These are phyloP conservation scores for Hypoxylon sp. DNA, from an alignment of 2,329 filamentous ascomycete genomes.

Conservation along the genomic window DNA sequence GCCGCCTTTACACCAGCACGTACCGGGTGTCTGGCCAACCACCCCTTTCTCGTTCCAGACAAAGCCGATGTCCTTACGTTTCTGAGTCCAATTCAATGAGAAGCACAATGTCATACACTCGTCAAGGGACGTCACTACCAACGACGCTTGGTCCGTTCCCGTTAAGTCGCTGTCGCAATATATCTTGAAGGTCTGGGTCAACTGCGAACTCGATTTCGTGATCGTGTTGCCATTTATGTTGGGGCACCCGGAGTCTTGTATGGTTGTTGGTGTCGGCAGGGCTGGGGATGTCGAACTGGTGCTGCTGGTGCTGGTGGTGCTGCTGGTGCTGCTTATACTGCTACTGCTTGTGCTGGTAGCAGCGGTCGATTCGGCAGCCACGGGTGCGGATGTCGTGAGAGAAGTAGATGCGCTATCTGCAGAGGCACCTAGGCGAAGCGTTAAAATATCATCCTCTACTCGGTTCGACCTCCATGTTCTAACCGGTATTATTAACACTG, in stretches of 20 bases:
- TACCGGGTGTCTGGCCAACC: conserved; percentile 13
- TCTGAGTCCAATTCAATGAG: conserved; percentile 28
- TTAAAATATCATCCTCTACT: conserved; percentile 12
- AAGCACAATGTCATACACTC: conserved; percentile 31
- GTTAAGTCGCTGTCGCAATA: conserved; percentile 34
- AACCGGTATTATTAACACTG: conserved; percentile 21
- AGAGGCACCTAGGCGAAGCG: conserved; percentile 21
- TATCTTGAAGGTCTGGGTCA: conserved; percentile 12
- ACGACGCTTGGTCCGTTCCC: conserved; percentile 17
- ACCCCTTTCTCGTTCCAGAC: conserved; percentile 31
- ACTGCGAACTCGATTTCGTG: neutral
- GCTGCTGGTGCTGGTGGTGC: conserved; percentile 2
- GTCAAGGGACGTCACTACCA: conserved; percentile 22
- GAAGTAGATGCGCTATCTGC: neutral
- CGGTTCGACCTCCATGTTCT: neutral
- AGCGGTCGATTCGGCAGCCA: conserved; percentile 1
- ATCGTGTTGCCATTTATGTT: conserved; percentile 14
- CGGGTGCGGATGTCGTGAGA: conserved; percentile 4
- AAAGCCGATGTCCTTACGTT: conserved; percentile 21
- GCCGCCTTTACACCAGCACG: conserved; percentile 34
- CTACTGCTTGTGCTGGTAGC: conserved; percentile 2
- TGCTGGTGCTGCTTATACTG: conserved; percentile 8
- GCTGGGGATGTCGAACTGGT: conserved; percentile 5
- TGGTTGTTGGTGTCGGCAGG: conserved; percentile 2
- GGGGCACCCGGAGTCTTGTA: conserved; percentile 19